Base-by-base conservation (phyloP, 169 alveolate species). In the Cryptosporidium tyzzeri region DNA sequence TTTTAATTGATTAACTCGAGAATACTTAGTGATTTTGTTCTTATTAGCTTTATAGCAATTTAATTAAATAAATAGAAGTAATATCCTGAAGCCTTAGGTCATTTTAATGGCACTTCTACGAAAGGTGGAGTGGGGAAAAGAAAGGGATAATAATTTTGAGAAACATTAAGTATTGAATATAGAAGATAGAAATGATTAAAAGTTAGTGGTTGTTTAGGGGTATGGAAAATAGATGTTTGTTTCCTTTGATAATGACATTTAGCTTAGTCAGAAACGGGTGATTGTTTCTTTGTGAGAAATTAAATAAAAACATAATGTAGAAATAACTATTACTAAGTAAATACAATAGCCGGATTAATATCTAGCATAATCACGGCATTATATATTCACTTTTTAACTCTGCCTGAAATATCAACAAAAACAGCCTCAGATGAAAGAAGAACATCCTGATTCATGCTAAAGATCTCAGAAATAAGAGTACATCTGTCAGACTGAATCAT, bases 371-470 rank as follows among this genome's bases (percentile, higher is more conserved):
- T 9, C 37, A n/a, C 35, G 35, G 35, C 4, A 29, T 41, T 21
- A 26, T 26, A 21, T 16, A 6, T n/a, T 45, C 14, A 29, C 62
- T 39, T 62, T 41, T 62, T 65, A 14, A 23, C 23, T 29, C 67
- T 80, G 44, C 29, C 26, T n/a, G 75, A 80, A n/a, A 80, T 65
- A 48, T 80, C 89, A 37, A 80, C 89, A 35, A 80, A 80, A 6
- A 80, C 74, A 7, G 89, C 89, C 16, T 80, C 75, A 14, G 89
- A 35, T 14, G 75, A 44, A 10, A 80, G 37, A 23, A 80, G 75
- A 7, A 80, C 16, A 8, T 80, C 69, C 71, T 59, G 65, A n/a
- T 65, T 65, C 21, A 59, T n/a, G 39, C 29, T 67, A 31, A 61
- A 62, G n/a, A 80, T 80, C 45, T 80, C 75, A 18, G 89, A 59